phyloP scores from a whole-genome alignment of 2,329 filamentous ascomycete genomes.

The Colletotrichum agaves region DNA sequence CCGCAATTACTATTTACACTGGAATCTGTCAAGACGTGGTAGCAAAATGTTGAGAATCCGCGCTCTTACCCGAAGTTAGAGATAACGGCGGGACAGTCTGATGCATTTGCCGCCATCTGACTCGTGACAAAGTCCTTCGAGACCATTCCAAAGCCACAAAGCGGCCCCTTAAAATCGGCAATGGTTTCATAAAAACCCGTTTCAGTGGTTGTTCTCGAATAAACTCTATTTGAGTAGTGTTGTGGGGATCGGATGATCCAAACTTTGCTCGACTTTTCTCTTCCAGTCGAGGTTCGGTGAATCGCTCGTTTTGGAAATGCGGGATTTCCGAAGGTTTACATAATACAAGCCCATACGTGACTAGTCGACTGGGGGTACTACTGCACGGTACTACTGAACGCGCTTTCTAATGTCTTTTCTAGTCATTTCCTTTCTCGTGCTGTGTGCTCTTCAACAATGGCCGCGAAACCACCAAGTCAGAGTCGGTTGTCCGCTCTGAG shows the following conservation, averaged over 20 bases:
- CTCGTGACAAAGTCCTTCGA: background rate
- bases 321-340: background rate
- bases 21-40: too few relatives aligned
- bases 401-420: too few relatives aligned
- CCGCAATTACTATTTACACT: too few relatives aligned
- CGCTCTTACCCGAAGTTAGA: background rate
- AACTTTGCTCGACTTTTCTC: background rate
- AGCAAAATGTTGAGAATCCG: too few relatives aligned
- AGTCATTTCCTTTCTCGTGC: too few relatives aligned
- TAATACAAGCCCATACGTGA: too few relatives aligned
- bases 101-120: background rate
- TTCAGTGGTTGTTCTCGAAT: background rate
- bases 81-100: background rate
- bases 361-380: too few relatives aligned
- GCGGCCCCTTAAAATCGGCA: background rate
- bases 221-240: background rate
- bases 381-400: too few relatives aligned
- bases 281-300: background rate
- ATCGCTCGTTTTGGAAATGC: background rate
- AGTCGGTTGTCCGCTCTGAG: background rate
- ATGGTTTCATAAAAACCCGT: background rate
- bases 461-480: background rate
- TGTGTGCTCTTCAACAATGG: background rate
- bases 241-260: background rate
- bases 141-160: background rate